A percentile compares a stretch with the other conserved stretches of the same genome.
Conservation (phyloP, 176 grass and related monocot species). For the Aegilops umbellulata region DNA sequence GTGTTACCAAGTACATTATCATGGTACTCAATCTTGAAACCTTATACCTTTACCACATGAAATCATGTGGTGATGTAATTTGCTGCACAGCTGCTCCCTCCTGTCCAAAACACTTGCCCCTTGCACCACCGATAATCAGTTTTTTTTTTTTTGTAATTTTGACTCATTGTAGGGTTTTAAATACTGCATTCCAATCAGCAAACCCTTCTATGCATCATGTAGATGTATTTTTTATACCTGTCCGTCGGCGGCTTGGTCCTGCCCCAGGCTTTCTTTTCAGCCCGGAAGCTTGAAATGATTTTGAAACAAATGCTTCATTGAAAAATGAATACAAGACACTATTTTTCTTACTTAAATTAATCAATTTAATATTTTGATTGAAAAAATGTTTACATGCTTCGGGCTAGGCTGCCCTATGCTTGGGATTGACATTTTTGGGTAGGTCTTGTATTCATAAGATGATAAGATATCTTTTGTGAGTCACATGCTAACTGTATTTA, state of each 20-base stretch:
- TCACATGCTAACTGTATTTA: slow-evolving; percentile 9
- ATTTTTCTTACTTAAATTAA: not conserved
- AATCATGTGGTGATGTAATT: not conserved
- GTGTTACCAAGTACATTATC: not conserved
- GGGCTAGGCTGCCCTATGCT: not conserved
- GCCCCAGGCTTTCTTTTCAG: not conserved
- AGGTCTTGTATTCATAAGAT: not conserved
- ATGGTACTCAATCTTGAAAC: too few species aligned
- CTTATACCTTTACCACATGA: too few species aligned
- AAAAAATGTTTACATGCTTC: not conserved
- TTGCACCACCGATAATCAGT: not conserved
- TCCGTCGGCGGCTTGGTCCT: not conserved
- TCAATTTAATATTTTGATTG: not conserved
- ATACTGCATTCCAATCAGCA: slow-evolving; percentile 10
- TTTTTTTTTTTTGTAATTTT: not conserved
- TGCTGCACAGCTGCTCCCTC: not conserved
- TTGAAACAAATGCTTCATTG: not conserved
- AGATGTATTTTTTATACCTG: not conserved
- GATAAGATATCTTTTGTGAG: not conserved
- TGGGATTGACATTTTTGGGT: not conserved
- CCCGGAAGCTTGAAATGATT: not conserved
- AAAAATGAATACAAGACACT: not conserved
- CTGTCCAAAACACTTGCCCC: not conserved
- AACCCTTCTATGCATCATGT: not conserved
- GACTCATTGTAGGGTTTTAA: not conserved